Percentiles rank a stretch among this genome's conserved stretches.
Evolutionary conservation across 352 stramenopile genomes (phyloP).

Genomic region (Plasmopara muralis): DNA sequence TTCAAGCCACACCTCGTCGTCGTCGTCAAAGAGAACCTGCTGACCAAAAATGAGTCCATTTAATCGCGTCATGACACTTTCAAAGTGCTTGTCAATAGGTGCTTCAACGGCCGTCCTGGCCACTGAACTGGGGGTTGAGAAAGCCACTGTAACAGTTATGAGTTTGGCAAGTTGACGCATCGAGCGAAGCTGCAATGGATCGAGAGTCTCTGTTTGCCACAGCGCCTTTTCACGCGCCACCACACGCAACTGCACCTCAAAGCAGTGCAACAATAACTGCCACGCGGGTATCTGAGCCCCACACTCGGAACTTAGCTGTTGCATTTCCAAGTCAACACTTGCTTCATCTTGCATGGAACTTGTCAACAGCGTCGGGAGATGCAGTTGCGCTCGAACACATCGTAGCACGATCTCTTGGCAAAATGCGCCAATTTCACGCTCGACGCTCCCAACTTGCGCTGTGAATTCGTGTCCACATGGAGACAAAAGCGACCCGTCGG

Average conservation of each 20-base stretch:
- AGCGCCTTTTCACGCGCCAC: conserved; percentile 37
- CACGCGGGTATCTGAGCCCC: conserved; percentile 38
- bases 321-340: conserved; percentile 44
- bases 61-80: conserved; percentile 37
- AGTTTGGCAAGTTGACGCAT: conserved; percentile 49
- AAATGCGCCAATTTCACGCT: conserved; percentile 47
- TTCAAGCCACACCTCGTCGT: conserved; percentile 24
- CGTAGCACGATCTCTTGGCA: conserved; percentile 45
- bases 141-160: conserved; percentile 30
- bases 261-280: conserved; percentile 48
- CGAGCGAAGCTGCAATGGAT: conserved; percentile 47
- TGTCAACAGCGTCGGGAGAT: conserved; percentile 47
- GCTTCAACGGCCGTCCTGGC: conserved; percentile 40
- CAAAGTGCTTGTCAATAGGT: conserved; percentile 34
- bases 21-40: conserved; percentile 65
- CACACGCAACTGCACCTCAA: conserved; percentile 55
- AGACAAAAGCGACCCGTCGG: conserved; percentile 11
- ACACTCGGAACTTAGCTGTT: conserved; percentile 37
- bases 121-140: conserved; percentile 35
- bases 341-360: conserved; percentile 37
- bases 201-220: conserved; percentile 24
- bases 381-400: conserved; percentile 35
- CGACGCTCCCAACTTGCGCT: conserved; percentile 27
- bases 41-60: conserved; percentile 67
- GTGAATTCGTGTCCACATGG: conserved; percentile 8